Conservation (phyloP, 345 rosid species). For the Sonneratia alba region DNA sequence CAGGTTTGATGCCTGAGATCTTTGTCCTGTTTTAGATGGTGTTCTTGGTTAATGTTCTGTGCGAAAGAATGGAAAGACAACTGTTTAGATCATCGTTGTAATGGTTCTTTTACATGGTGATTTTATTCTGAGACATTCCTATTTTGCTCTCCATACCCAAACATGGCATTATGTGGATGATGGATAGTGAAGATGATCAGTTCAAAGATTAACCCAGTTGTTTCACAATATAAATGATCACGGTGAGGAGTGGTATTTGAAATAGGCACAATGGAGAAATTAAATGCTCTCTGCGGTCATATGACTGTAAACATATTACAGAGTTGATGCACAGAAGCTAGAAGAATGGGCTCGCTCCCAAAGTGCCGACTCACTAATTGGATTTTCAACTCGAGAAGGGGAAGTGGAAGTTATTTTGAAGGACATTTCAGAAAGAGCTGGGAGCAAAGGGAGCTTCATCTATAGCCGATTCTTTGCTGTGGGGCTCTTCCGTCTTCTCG, state of each 20-base stretch:
- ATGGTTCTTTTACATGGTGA: neutral
- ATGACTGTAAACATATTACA: slow-evolving; percentile 15
- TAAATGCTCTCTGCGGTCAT: neutral
- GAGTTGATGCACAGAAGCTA: slow-evolving; percentile 73
- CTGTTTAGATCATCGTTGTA: neutral
- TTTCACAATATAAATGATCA: neutral
- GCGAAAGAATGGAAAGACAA: neutral
- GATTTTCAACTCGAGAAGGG: slow-evolving; percentile 68
- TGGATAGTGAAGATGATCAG: neutral
- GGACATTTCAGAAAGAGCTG: slow-evolving; percentile 78
- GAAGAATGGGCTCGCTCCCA: slow-evolving; percentile 92
- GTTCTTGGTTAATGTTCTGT: neutral
- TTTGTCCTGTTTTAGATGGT: neutral
- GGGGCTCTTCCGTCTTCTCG: slow-evolving; percentile 93
- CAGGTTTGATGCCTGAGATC: slow-evolving; percentile 32
- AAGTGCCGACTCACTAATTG: slow-evolving; percentile 55
- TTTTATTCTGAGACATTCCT: neutral
- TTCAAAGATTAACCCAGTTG: neutral
- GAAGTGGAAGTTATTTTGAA: slow-evolving; percentile 68
- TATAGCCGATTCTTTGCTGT: slow-evolving; percentile 98
- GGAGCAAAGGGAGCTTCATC: slow-evolving; percentile 62
- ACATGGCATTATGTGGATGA: neutral
- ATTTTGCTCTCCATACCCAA: neutral
- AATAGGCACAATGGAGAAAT: neutral
- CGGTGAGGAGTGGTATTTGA: neutral